Evolutionary conservation across 768 basidiomycete genomes (phyloP), one percentile per base, ranked within the genome.

Genomic region (Asterophora parasitica): DNA sequence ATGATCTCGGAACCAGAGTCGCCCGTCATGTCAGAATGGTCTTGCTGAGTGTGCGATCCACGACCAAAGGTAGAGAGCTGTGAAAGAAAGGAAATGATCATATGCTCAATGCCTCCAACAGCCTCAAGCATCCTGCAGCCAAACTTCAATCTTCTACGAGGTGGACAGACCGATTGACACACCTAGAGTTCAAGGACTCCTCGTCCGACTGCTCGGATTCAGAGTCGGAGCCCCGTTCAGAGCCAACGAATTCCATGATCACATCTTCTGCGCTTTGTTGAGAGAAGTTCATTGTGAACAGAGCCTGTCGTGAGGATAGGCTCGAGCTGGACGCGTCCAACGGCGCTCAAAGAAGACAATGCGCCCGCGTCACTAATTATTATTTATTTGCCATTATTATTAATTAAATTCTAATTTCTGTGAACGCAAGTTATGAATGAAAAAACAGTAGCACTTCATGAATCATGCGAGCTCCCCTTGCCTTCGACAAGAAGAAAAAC

Each of bases 51-150:
- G 49, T 34, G 46, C 23, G 48, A 49, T 40, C 38, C 32, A 38
- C 52, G 47, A 27, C 59, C 57, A 15, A 52, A 58, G 19, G 57
- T 55, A 7, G 64, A 60, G 3, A 73, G 57, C 45, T 73, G 71
- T 13, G 51, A 65, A 38, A 74, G 58, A 41, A 72, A 69, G 9
- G 62, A 63, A 13, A 67, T 40, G 0, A 68, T 61, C 57, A 72
- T 62, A 15, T 65, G 60, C 54, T 73, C 70, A 13, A 73, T 67
- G 9, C 59, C 49, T 12, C 54, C 35, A 15, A 63, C 48, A 12
- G 62, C 61, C 41, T 55, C 54, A 17, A 31, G 30, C 35, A 51
- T 37, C 35, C 55, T 57, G 35, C 17, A 27, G 23, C 23, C 23
- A 23, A 37, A 35, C 42, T 44, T 32, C 15, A n/a, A 28, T 34